A percentile compares a stretch with the other conserved stretches of the same genome.
Conservation (phyloP, 495 filamentous ascomycete genomes). For the Aspergillus leporis region DNA sequence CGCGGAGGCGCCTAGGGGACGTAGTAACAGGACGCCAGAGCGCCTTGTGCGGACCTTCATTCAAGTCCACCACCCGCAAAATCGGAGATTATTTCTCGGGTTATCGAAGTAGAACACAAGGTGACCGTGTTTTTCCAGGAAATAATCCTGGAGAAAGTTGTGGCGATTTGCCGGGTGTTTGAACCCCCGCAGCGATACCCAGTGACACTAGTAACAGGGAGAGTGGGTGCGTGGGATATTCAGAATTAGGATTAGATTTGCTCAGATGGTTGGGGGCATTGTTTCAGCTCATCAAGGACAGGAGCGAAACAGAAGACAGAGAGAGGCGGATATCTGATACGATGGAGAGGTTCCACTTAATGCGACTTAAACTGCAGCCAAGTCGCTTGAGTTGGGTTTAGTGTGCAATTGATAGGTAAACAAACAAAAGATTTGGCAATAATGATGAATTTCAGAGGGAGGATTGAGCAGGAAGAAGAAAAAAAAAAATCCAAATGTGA, state of each 20-base stretch:
- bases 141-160: background rate
- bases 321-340: conserved; percentile 4
- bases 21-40: conserved; percentile 22
- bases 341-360: conserved; percentile 1
- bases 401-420: background rate
- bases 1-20: conserved; percentile 2
- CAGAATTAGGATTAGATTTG: conserved; percentile 6
- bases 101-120: background rate
- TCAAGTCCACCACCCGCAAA: conserved; percentile 9
- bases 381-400: background rate
- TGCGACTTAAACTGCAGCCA: background rate
- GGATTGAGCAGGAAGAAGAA: background rate
- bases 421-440: no score
- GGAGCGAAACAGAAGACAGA: conserved; percentile 1
- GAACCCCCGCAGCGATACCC: background rate
- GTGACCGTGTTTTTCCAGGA: background rate
- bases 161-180: background rate
- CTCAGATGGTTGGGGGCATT: conserved; percentile 5
- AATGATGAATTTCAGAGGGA: no score
- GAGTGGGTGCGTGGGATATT: conserved; percentile 1
- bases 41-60: conserved; percentile 19
- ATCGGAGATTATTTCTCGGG: background rate
- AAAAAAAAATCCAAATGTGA: background rate
- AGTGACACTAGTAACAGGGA: background rate
- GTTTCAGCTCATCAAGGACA: conserved; percentile 1